Conservation (phyloP, 2,329 filamentous ascomycete species). For the Fusarium verrucosum region DNA sequence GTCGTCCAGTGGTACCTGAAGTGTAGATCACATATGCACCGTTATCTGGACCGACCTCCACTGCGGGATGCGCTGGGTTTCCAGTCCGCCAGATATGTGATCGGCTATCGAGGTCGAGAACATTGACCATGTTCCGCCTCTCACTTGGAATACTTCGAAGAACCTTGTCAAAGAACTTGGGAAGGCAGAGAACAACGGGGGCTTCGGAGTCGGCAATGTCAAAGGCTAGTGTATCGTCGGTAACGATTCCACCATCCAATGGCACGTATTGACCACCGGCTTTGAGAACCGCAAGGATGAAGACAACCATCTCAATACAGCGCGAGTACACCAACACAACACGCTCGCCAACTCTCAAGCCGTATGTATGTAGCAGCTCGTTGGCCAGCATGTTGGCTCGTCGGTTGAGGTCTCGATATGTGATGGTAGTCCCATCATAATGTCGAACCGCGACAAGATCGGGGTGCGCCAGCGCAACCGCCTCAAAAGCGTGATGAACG, state of each 20-base stretch:
- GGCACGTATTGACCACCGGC: constrained; percentile 32
- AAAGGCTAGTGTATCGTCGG: constrained; percentile 27
- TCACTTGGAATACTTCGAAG: constrained; percentile 19
- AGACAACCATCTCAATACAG: constrained; percentile 33
- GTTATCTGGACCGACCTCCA: constrained; percentile 14
- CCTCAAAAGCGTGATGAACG: constrained; percentile 31
- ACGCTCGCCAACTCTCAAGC: constrained; percentile 23
- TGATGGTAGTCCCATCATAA: constrained; percentile 33
- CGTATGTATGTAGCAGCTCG: constrained; percentile 14
- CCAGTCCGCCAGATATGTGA: constrained; percentile 19
- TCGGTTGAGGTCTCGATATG: constrained; percentile 28
- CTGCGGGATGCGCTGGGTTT: constrained; percentile 15
- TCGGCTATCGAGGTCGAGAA: constrained; percentile 17
- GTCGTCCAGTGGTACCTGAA: constrained; percentile 27
- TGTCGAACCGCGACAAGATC: constrained; percentile 21
- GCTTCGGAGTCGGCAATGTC: constrained; percentile 31
- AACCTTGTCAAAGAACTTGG: constrained; percentile 30
- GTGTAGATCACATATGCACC: constrained; percentile 37
- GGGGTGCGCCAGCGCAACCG: constrained; percentile 32
- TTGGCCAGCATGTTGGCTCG: constrained; percentile 33
- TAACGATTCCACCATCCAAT: constrained; percentile 28
- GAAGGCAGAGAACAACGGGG: constrained; percentile 19
- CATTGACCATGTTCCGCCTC: constrained; percentile 7
- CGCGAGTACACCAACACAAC: constrained; percentile 34
- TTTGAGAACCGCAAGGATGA: constrained; percentile 32